A percentile compares a stretch with the other conserved stretches of the same genome.
Conservation (phyloP, 2,329 filamentous ascomycete species). For the Neophaeococcomyces aloes region DNA sequence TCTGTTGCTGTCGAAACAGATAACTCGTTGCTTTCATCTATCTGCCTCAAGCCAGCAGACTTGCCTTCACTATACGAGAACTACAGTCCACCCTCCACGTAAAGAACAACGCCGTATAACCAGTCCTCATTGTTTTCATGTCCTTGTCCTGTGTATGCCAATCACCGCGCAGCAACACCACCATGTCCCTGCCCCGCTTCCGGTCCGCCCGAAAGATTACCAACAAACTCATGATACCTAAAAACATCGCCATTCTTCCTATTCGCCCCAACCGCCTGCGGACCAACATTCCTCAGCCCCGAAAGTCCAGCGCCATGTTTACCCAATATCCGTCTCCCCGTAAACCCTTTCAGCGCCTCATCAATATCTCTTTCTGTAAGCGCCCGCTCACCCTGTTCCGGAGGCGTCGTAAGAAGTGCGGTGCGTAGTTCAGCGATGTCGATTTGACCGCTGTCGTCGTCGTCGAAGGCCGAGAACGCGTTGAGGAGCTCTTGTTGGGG, state of each 20-base stretch:
- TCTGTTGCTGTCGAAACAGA: too few species aligned
- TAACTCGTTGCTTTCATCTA: too few species aligned
- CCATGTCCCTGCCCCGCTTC: conserved; percentile 1
- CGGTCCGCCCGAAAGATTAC: conserved; percentile 49
- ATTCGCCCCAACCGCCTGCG: conserved; percentile 28
- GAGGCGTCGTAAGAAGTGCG: conserved; percentile 69
- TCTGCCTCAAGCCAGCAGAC: too few species aligned
- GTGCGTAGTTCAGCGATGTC: conserved; percentile 73
- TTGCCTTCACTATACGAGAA: too few species aligned
- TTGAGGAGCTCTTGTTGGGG: conserved; percentile 70
- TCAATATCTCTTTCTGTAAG: conserved; percentile 69
- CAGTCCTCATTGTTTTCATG: too few species aligned
- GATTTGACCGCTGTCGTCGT: conserved; percentile 88
- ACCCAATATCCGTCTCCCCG: conserved; percentile 70
- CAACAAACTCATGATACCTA: conserved; percentile 85
- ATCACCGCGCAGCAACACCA: too few species aligned
- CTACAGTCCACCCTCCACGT: too few species aligned
- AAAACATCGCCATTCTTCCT: conserved; percentile 74
- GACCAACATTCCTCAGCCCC: conserved; percentile 18
- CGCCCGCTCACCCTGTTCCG: conserved; percentile 56
- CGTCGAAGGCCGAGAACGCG: conserved; percentile 89
- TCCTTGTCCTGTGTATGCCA: too few species aligned
- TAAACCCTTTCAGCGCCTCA: conserved; percentile 76
- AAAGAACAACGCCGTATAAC: too few species aligned
- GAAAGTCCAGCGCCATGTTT: conserved; percentile 33